phyloP scores from a whole-genome alignment of 2,329 filamentous ascomycete genomes.

The Zopfia rhizophila region DNA sequence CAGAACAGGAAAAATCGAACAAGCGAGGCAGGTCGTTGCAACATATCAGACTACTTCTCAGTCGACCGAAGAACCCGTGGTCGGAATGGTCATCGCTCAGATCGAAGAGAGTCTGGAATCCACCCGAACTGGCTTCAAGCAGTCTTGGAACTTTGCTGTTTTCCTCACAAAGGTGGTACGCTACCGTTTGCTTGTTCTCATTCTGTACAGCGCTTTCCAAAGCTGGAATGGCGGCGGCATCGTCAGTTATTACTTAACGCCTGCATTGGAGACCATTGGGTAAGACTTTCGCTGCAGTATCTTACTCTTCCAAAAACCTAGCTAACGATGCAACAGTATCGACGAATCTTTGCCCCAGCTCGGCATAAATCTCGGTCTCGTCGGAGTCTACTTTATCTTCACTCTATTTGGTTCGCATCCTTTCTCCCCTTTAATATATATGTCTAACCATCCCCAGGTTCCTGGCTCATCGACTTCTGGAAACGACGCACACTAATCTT shows the following conservation, averaged over 20 bases:
- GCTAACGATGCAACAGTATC: too few relatives aligned
- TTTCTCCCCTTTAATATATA: too few relatives aligned
- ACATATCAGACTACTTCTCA: slow-evolving; percentile 56
- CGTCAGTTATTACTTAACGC: slow-evolving; percentile 54
- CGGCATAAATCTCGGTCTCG: slow-evolving; percentile 57
- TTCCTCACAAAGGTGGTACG: slow-evolving; percentile 58
- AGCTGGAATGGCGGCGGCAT: slow-evolving; percentile 61
- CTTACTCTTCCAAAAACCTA: too few relatives aligned
- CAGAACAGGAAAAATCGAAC: slow-evolving; percentile 43
- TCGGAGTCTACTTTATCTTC: slow-evolving; percentile 59
- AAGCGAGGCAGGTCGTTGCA: slow-evolving; percentile 46
- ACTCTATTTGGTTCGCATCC: slow-evolving; percentile 56
- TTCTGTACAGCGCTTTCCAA: slow-evolving; percentile 60
- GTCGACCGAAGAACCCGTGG: slow-evolving; percentile 54
- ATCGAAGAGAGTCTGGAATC: slow-evolving; percentile 59
- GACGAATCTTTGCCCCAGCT: slow-evolving; percentile 50
- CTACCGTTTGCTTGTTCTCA: slow-evolving; percentile 57
- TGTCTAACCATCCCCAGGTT: too few relatives aligned
- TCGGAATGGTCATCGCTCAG: slow-evolving; percentile 54
- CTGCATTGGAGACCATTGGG: slow-evolving; percentile 56
- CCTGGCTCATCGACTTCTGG: slow-evolving; percentile 57
- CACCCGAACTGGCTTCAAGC: slow-evolving; percentile 48
- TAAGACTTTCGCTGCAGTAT: too few relatives aligned
- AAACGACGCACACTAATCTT: slow-evolving; percentile 59
- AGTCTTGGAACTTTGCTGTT: slow-evolving; percentile 59